A percentile compares a stretch with the other conserved stretches of the same genome.
Evolutionary conservation across 1,284 basidiomycete genomes (phyloP).

Genomic region (Pyrrhoderma lamaoense): DNA sequence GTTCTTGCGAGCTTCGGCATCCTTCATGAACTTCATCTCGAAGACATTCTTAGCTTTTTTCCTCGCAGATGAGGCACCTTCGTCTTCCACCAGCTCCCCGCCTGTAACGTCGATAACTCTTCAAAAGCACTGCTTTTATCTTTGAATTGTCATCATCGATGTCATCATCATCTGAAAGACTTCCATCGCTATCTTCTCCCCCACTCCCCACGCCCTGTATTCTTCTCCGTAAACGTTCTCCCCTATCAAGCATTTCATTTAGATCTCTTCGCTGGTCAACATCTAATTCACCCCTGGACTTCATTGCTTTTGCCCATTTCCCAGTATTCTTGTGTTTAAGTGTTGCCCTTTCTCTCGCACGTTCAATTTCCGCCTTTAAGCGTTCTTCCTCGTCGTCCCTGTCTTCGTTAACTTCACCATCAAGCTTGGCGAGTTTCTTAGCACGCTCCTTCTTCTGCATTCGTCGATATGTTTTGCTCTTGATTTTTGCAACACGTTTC

Average conservation of each 20-base stretch:
- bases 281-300: constrained; percentile 53
- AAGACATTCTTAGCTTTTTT: constrained; percentile 63
- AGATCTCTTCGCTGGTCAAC: constrained; percentile 65
- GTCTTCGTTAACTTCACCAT: constrained; percentile 36
- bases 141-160: constrained; percentile 28
- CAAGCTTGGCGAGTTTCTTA: constrained; percentile 45
- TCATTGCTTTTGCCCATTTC: constrained; percentile 74
- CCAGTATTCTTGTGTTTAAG: constrained; percentile 78
- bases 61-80: constrained; percentile 21
- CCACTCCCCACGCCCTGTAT: constrained; percentile 57
- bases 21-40: constrained; percentile 95
- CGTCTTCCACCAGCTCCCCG: constrained; percentile 23
- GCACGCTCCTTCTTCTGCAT: constrained; percentile 76
- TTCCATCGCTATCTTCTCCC: constrained; percentile 39
- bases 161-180: constrained; percentile 34
- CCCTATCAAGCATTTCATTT: constrained; percentile 70
- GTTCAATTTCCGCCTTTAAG: constrained; percentile 67
- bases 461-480: constrained; percentile 88
- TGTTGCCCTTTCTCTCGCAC: constrained; percentile 83
- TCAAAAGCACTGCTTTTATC: constrained; percentile 68
- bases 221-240: constrained; percentile 63
- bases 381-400: constrained; percentile 47
- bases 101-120: constrained; percentile 51
- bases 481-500: constrained; percentile 90
- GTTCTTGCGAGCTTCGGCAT: constrained; percentile 68